Conservation (phyloP, 78 protist species). For the Tieghemostelium lacteum region DNA sequence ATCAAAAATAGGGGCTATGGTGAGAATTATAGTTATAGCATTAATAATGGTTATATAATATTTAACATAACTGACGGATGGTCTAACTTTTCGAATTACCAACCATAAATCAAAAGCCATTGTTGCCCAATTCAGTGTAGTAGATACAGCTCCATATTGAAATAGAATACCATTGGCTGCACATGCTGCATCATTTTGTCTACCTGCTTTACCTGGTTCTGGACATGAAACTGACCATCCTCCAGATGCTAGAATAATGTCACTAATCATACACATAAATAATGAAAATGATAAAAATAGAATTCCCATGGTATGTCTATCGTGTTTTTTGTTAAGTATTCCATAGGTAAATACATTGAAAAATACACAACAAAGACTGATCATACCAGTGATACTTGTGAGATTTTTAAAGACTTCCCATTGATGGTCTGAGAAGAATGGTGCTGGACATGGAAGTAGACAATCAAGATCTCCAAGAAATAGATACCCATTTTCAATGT, state of each 20-base stretch:
- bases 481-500: slow-evolving; percentile 20
- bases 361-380: slow-evolving; percentile 34
- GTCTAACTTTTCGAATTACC: slow-evolving; percentile 23
- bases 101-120: slow-evolving; percentile 62
- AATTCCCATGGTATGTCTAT: slow-evolving; percentile 56
- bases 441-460: slow-evolving; percentile 43
- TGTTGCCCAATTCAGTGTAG: slow-evolving; percentile 43
- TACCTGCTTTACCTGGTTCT: slow-evolving; percentile 50
- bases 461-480: slow-evolving; percentile 13
- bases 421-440: slow-evolving; percentile 15
- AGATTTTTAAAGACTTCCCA: slow-evolving; percentile 12
- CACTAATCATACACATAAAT: slow-evolving; percentile 22
- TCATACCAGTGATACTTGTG: neutral
- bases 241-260: slow-evolving; percentile 6
- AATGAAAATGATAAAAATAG: slow-evolving; percentile 30
- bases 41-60: neutral
- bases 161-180: slow-evolving; percentile 55
- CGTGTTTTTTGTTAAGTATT: slow-evolving; percentile 36
- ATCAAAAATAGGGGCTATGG: slow-evolving; percentile 33
- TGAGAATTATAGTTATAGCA: neutral
- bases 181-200: slow-evolving; percentile 40
- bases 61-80: neutral
- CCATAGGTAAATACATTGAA: slow-evolving; percentile 51
- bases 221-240: slow-evolving; percentile 45
- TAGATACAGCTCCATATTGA: slow-evolving; percentile 58